Percentiles rank a stretch among this genome's conserved stretches.
Conservation (phyloP, 2,329 filamentous ascomycete genomes). For the Phyllosticta citribraziliensis region DNA sequence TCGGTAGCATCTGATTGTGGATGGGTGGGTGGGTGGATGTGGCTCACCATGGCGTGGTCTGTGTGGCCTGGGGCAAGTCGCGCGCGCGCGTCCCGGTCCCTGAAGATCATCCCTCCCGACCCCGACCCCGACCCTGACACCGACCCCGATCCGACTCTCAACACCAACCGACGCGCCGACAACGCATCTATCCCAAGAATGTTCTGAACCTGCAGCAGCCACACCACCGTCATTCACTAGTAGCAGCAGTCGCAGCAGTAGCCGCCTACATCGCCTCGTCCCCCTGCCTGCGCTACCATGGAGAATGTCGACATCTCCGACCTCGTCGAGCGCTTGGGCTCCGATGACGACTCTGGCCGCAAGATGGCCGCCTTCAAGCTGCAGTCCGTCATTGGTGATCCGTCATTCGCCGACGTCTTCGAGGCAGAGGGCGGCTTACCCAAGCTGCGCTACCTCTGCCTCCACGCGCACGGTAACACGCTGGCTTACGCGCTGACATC, state of each 20-base stretch:
- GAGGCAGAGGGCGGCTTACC: conserved; percentile 79
- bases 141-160: neutral
- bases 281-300: conserved; percentile 27
- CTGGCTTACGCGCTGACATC: conserved; percentile 91
- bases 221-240: neutral
- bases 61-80: neutral
- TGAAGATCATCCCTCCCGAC: neutral
- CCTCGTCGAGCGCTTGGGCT: conserved; percentile 48
- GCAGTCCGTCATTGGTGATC: conserved; percentile 89
- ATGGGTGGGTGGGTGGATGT: too few relatives aligned
- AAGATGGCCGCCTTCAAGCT: conserved; percentile 99
- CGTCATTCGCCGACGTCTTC: conserved; percentile 92
- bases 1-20: neutral
- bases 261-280: neutral
- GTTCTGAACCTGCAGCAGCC: conserved; percentile 4
- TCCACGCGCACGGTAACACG: conserved; percentile 83
- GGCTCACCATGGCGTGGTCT: too few relatives aligned
- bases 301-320: conserved; percentile 47
- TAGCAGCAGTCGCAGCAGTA: neutral
- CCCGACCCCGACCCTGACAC: neutral
- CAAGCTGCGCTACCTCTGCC: conserved; percentile 70
- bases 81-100: neutral
- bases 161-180: neutral
- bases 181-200: conserved; percentile 1
- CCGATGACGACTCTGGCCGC: conserved; percentile 74